phyloP scores from a whole-genome alignment of 345 rosid species.

The Lumnitzera racemosa region DNA sequence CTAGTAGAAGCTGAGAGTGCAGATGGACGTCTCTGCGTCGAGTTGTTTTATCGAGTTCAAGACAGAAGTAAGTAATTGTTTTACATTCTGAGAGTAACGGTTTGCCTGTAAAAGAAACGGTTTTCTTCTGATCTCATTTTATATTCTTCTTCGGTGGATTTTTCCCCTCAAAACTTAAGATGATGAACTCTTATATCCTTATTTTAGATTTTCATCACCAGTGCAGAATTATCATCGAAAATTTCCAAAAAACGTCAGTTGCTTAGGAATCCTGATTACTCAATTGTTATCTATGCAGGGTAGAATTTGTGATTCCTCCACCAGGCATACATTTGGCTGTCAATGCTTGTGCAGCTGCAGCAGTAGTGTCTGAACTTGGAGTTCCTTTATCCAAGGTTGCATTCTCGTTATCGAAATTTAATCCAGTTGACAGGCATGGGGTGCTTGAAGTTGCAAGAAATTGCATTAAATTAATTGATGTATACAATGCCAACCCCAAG shows the following conservation, averaged over 20 bases:
- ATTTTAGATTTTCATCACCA: background rate
- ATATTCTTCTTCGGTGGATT: background rate
- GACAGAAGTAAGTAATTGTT: constrained; percentile 10
- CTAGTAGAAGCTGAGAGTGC: constrained; percentile 22
- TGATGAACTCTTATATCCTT: background rate
- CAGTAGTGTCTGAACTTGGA: constrained; percentile 17
- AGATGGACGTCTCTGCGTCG: constrained; percentile 19
- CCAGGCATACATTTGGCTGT: constrained; percentile 21
- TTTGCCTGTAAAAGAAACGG: too few relatives aligned
- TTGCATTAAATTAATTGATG: constrained; percentile 21
- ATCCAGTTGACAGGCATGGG: constrained; percentile 17
- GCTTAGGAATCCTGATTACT: background rate
- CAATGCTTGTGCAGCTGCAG: constrained; percentile 28
- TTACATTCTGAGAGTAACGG: background rate
- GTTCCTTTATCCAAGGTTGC: constrained; percentile 23
- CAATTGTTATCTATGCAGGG: constrained; percentile 13
- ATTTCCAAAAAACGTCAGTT: background rate
- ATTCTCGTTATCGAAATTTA: constrained; percentile 18
- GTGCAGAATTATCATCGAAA: background rate
- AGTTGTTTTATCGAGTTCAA: constrained; percentile 13
- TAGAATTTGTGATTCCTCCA: constrained; percentile 23
- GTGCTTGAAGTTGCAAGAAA: constrained; percentile 17
- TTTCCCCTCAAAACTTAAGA: background rate
- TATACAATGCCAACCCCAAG: constrained; percentile 21
- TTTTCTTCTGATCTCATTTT: background rate